Percentiles rank a stretch among this genome's conserved stretches.
Conservation (phyloP, 164 flowering plant species). For the Cinnamomum chago region DNA sequence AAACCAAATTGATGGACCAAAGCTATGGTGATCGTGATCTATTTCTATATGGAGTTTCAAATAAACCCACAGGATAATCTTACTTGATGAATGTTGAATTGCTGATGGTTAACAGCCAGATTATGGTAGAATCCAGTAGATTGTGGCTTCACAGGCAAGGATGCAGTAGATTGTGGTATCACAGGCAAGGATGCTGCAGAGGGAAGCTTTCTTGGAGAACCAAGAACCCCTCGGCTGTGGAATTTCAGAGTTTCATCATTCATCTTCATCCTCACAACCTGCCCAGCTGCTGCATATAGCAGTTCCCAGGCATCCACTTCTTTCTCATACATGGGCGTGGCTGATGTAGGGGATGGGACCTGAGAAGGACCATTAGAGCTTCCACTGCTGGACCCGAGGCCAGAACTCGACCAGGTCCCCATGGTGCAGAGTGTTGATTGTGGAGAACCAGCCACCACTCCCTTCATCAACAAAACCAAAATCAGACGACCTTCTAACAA, state of each 20-base stretch:
- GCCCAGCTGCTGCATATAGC: constrained; percentile 61
- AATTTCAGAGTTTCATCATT: constrained; percentile 23
- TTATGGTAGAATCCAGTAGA: constrained; percentile 18
- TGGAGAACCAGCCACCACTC: constrained; percentile 51
- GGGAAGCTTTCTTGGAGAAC: constrained; percentile 26
- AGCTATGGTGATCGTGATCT: too few relatives aligned
- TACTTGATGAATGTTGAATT: constrained; percentile 39
- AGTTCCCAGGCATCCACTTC: constrained; percentile 48
- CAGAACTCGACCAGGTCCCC: constrained; percentile 38
- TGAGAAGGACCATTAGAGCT: constrained; percentile 43
- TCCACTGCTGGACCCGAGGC: constrained; percentile 39
- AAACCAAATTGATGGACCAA: too few relatives aligned
- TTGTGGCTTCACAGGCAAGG: constrained; percentile 16
- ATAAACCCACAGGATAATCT: neutral
- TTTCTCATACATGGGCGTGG: constrained; percentile 16
- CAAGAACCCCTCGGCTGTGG: constrained; percentile 27
- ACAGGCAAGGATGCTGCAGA: constrained; percentile 15
- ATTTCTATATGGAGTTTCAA: too few relatives aligned
- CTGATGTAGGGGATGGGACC: constrained; percentile 35
- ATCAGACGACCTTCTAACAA: neutral
- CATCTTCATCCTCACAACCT: constrained; percentile 48
- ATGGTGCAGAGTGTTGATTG: constrained; percentile 56
- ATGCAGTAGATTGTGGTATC: constrained; percentile 7
- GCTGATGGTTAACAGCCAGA: constrained; percentile 34
- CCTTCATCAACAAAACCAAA: neutral